These are phyloP conservation scores for Leccinum colubrinum DNA, from an alignment of 1,284 basidiomycete species.

Conservation along the genomic window DNA sequence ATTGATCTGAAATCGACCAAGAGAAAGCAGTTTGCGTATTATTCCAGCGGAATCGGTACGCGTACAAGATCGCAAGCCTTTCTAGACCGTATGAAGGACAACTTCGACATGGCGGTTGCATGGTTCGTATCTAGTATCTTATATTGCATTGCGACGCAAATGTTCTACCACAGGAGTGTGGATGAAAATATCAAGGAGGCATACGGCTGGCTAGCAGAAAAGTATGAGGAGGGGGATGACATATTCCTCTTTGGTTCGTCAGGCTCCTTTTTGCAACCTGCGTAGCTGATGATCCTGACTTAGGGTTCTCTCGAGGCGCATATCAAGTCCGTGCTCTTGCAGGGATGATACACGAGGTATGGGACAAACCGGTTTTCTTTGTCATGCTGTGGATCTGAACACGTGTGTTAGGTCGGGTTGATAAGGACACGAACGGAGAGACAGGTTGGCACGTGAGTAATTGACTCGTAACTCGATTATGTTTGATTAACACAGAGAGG, in stretches of 20 bases:
- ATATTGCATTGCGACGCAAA: no score
- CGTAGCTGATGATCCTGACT: not conserved
- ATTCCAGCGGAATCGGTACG: no score
- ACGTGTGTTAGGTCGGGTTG: constrained; percentile 16
- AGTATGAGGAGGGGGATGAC: not conserved
- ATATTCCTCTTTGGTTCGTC: not conserved
- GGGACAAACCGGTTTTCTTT: not conserved
- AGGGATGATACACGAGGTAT: not conserved
- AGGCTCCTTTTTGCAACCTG: not conserved
- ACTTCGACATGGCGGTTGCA: no score
- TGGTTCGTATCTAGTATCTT: no score
- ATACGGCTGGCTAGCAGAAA: not conserved
- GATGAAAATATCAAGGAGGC: not conserved
- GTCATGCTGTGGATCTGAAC: not conserved
- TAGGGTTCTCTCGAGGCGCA: not conserved
- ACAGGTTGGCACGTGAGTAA: not conserved
- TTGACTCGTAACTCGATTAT: not conserved
- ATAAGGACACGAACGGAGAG: constrained; percentile 4
- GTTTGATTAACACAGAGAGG: not conserved
- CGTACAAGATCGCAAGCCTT: no score
- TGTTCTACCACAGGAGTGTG: not conserved
- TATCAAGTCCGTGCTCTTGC: not conserved
- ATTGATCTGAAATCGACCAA: no score
- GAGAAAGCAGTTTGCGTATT: no score
- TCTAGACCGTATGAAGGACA: no score